Conservation (phyloP, 1,284 basidiomycete genomes). For the Cryptococcus maquisensis region DNA sequence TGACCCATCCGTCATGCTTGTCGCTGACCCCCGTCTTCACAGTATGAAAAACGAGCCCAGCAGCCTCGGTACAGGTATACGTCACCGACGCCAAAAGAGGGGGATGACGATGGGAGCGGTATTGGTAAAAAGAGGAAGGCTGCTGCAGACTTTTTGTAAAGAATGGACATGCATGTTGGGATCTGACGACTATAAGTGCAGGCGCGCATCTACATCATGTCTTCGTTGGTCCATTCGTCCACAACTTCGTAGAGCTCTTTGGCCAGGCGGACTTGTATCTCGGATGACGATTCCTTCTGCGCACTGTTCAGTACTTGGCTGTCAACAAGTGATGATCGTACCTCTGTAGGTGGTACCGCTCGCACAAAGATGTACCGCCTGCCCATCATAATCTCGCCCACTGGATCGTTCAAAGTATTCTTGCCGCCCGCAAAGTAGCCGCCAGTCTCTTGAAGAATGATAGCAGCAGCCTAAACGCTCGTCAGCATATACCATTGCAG, state of each 20-base stretch:
- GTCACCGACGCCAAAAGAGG: conserved; percentile 32
- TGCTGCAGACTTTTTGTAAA: conserved; percentile 48
- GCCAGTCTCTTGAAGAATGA: conserved; percentile 86
- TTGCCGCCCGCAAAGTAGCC: conserved; percentile 67
- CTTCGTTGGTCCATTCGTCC: conserved; percentile 56
- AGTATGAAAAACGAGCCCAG: conserved; percentile 67
- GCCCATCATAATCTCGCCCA: conserved; percentile 67
- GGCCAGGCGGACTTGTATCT: conserved; percentile 75
- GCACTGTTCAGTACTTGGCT: conserved; percentile 4
- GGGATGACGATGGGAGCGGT: conserved; percentile 19
- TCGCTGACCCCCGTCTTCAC: conserved; percentile 1
- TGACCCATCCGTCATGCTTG: neutral
- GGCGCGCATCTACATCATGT: conserved; percentile 6
- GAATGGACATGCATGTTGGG: neutral
- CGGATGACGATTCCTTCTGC: conserved; percentile 57
- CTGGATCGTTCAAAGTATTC: conserved; percentile 52
- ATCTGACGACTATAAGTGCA: neutral
- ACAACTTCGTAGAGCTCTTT: conserved; percentile 77
- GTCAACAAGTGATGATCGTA: conserved; percentile 2
- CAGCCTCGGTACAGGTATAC: conserved; percentile 66
- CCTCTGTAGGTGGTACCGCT: conserved; percentile 24
- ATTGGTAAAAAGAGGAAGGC: conserved; percentile 45
- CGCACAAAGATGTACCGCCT: conserved; percentile 75
- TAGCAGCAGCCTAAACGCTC: conserved; percentile 63
- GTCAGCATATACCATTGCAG: conserved; percentile 3